Conservation (phyloP, 2,329 filamentous ascomycete genomes). For the Pseudopithomyces maydicus region DNA sequence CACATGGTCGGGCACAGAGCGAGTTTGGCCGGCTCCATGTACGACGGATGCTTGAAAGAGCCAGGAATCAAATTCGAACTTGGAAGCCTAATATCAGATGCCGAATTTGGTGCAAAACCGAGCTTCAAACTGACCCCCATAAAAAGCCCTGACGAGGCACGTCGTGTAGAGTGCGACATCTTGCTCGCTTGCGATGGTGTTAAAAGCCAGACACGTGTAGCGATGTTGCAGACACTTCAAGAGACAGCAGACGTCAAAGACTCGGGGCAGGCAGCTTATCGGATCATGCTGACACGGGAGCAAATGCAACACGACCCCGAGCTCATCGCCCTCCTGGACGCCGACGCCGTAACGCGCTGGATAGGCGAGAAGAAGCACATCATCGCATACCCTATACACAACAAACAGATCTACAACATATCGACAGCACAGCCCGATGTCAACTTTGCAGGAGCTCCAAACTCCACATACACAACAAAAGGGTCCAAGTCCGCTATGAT, state of each 20-base stretch:
- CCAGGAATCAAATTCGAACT: slow-evolving; percentile 71
- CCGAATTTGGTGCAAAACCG: slow-evolving; percentile 63
- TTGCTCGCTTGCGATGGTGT: slow-evolving; percentile 55
- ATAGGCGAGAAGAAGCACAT: slow-evolving; percentile 77
- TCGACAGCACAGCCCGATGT: slow-evolving; percentile 66
- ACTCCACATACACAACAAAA: slow-evolving; percentile 67
- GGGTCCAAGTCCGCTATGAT: slow-evolving; percentile 67
- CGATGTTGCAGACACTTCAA: slow-evolving; percentile 61
- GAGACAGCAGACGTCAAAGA: slow-evolving; percentile 64
- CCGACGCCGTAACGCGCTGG: slow-evolving; percentile 73
- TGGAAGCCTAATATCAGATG: slow-evolving; percentile 58
- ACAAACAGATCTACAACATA: slow-evolving; percentile 70
- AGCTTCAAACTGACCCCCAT: slow-evolving; percentile 63
- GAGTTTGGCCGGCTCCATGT: slow-evolving; percentile 71
- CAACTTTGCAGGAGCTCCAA: slow-evolving; percentile 62
- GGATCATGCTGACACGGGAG: slow-evolving; percentile 74
- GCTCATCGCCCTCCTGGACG: slow-evolving; percentile 68
- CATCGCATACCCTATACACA: slow-evolving; percentile 76
- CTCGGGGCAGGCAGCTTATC: slow-evolving; percentile 77
- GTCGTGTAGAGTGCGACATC: slow-evolving; percentile 57
- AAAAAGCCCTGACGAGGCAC: slow-evolving; percentile 57
- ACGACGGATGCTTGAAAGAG: slow-evolving; percentile 70
- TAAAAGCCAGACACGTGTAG: slow-evolving; percentile 52
- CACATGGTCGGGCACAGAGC: slow-evolving; percentile 82
- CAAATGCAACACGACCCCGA: slow-evolving; percentile 71